Evolutionary conservation across 331 rosid species (phyloP).

Genomic region (Cydonia oblonga): DNA sequence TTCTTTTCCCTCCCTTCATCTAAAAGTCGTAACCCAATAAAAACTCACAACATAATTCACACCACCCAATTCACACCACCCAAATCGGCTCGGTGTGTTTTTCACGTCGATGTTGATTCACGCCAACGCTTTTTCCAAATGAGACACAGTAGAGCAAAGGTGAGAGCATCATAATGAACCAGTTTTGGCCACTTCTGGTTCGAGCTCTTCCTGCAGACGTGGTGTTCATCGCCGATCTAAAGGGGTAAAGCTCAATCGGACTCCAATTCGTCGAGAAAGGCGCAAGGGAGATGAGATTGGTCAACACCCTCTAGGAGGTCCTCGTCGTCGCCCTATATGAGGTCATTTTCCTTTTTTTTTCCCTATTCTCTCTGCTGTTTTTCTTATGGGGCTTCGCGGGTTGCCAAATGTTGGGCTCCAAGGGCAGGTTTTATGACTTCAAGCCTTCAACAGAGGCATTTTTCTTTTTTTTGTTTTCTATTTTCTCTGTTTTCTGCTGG

Average conservation of each 20-base stretch:
- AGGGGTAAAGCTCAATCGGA: slow-evolving; percentile 71
- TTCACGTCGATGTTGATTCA: slow-evolving; percentile 86
- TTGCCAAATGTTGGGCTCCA: too few relatives aligned
- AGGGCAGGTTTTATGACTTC: too few relatives aligned
- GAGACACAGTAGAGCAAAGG: slow-evolving; percentile 95
- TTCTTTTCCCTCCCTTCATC: too few relatives aligned
- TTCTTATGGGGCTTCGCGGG: too few relatives aligned
- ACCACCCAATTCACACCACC: too few relatives aligned
- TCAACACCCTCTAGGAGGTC: slow-evolving; percentile 41
- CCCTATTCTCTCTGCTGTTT: too few relatives aligned
- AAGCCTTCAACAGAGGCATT: too few relatives aligned
- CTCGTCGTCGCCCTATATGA: slow-evolving; percentile 21
- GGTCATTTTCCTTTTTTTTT: slow-evolving; percentile 7
- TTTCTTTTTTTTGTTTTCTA: too few relatives aligned
- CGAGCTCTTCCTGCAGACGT: slow-evolving; percentile 67
- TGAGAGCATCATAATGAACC: slow-evolving; percentile 58
- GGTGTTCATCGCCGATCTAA: slow-evolving; percentile 71
- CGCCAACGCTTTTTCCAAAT: slow-evolving; percentile 60
- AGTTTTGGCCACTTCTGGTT: slow-evolving; percentile 66
- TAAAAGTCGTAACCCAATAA: too few relatives aligned
- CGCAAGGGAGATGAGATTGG: slow-evolving; percentile 75
- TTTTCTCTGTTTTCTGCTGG: too few relatives aligned
- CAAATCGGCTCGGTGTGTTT: slow-evolving; percentile 49
- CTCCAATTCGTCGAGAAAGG: slow-evolving; percentile 58
- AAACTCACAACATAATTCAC: too few relatives aligned